phyloP scores from a whole-genome alignment of 1,284 basidiomycete species.

The Pseudozyma thailandica region DNA sequence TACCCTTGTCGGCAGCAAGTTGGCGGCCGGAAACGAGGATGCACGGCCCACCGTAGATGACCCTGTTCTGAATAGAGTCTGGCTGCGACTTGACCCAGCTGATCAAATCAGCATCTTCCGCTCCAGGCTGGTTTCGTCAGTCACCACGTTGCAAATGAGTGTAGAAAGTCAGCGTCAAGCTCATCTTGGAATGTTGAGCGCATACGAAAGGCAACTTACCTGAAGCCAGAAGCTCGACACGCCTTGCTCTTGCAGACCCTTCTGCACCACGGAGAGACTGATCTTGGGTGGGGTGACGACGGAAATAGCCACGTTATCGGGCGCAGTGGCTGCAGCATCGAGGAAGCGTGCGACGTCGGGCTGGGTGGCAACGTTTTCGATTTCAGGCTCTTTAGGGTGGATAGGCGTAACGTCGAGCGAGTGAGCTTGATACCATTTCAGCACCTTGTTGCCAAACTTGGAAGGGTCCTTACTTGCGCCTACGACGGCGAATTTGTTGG shows the following conservation, averaged over 20 bases:
- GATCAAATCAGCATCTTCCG: constrained; percentile 56
- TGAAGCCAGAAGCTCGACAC: constrained; percentile 63
- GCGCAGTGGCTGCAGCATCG: constrained; percentile 19
- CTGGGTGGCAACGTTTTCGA: constrained; percentile 46
- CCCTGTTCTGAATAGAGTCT: constrained; percentile 42
- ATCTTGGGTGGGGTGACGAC: constrained; percentile 63
- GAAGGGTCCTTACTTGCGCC: constrained; percentile 60
- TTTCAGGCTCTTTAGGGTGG: constrained; percentile 54
- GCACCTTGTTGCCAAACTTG: constrained; percentile 64
- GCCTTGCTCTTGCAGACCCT: constrained; percentile 42
- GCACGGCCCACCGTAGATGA: constrained; percentile 64
- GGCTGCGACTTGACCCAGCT: constrained; percentile 57
- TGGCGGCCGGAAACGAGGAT: constrained; percentile 62
- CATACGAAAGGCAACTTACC: constrained; percentile 9
- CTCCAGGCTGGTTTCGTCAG: constrained; percentile 40
- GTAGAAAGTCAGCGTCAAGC: neutral
- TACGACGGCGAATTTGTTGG: constrained; percentile 57
- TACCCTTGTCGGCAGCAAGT: constrained; percentile 58
- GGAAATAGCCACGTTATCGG: constrained; percentile 54
- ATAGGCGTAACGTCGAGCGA: constrained; percentile 57
- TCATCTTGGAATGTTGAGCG: neutral
- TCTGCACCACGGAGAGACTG: constrained; percentile 54
- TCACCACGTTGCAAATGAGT: neutral
- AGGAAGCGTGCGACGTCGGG: constrained; percentile 28
- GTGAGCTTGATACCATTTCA: constrained; percentile 62